A percentile compares a stretch with the other conserved stretches of the same genome.
These are phyloP conservation scores for Polychaeton citri DNA, from an alignment of 2,329 filamentous ascomycete genomes.

Conservation along the genomic window DNA sequence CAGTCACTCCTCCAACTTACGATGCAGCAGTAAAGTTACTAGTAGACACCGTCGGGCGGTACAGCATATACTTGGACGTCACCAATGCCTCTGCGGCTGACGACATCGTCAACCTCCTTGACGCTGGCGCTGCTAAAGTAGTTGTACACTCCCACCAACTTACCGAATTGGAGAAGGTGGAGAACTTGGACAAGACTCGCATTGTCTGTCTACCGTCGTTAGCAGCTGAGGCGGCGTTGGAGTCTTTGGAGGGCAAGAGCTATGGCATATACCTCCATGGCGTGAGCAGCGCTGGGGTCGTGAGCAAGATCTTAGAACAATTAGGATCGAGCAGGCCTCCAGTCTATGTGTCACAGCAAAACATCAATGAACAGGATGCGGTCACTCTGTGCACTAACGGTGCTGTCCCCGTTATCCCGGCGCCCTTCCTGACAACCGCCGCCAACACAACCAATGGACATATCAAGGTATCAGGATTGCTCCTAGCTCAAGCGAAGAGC, in stretches of 20 bases:
- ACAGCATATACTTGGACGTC: conserved; percentile 62
- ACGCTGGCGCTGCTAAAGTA: conserved; percentile 71
- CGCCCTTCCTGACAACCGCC: conserved; percentile 55
- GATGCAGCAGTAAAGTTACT: conserved; percentile 39
- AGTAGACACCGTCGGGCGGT: conserved; percentile 40
- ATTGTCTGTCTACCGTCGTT: conserved; percentile 37
- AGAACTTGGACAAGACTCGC: conserved; percentile 41
- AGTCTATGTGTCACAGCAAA: conserved; percentile 36
- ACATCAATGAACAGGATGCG: conserved; percentile 26
- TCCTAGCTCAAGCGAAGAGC: conserved; percentile 63
- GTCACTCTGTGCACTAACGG: conserved; percentile 30
- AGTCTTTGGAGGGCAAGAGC: conserved; percentile 30
- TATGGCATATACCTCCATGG: conserved; percentile 32
- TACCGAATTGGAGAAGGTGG: conserved; percentile 36
- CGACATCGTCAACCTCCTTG: conserved; percentile 67
- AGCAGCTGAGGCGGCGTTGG: conserved; percentile 30
- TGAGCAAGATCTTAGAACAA: conserved; percentile 36
- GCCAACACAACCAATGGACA: conserved; percentile 42
- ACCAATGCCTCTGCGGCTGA: conserved; percentile 54
- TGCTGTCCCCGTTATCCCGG: conserved; percentile 60
- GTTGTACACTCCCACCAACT: conserved; percentile 66
- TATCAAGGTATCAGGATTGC: conserved; percentile 55
- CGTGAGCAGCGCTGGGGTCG: conserved; percentile 24
- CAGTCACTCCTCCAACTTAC: conserved; percentile 31
- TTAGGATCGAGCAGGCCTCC: conserved; percentile 36